Conservation (phyloP, 192 early-diverging fungal species). For the Backusella macrospora region DNA sequence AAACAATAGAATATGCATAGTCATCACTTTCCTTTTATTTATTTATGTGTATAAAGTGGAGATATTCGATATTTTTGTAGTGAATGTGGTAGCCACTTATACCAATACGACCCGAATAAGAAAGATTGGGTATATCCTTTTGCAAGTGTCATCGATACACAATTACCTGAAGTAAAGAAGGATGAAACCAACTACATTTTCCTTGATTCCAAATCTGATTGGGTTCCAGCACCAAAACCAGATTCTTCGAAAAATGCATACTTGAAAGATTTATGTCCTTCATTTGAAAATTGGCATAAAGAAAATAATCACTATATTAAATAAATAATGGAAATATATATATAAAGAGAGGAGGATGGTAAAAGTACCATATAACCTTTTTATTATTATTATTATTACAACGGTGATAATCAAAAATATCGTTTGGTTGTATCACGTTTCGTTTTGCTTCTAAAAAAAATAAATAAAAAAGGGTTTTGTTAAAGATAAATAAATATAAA, state of each 20-base stretch:
- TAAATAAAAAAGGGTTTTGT: too few species aligned
- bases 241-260: conserved; percentile 39
- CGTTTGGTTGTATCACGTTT: too few species aligned
- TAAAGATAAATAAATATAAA: too few species aligned
- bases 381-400: too few species aligned
- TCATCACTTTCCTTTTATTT: background rate
- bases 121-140: conserved; percentile 40
- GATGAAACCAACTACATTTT: conserved; percentile 49
- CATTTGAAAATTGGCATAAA: conserved; percentile 64
- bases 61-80: conserved; percentile 57
- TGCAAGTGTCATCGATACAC: conserved; percentile 62
- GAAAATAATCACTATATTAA: conserved; percentile 39
- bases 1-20: too few species aligned
- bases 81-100: conserved; percentile 59
- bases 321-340: background rate
- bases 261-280: conserved; percentile 53
- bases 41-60: conserved; percentile 31
- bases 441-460: too few species aligned
- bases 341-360: too few species aligned
- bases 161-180: conserved; percentile 46
- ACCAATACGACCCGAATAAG: conserved; percentile 36
- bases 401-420: too few species aligned
- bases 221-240: conserved; percentile 45
- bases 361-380: too few species aligned
- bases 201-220: conserved; percentile 46